Evolutionary conservation across 805 yeast genomes (phyloP).

Genomic region (Nakazawaea wyomingensis): DNA sequence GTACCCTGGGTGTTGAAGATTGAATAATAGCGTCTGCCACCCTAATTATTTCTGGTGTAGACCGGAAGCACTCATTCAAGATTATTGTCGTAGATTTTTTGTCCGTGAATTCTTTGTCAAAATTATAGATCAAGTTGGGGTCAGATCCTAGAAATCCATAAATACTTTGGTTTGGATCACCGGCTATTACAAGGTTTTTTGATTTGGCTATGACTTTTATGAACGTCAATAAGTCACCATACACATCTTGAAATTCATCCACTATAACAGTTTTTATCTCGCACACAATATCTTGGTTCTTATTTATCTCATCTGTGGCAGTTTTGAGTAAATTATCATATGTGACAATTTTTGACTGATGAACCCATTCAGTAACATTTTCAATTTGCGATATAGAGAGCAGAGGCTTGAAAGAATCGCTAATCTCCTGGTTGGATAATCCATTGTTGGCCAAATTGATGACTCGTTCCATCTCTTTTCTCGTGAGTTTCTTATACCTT

Average conservation of each 20-base stretch:
- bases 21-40: constrained; percentile 30
- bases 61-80: constrained; percentile 52
- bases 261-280: constrained; percentile 43
- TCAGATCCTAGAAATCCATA: constrained; percentile 61
- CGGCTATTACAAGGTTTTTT: constrained; percentile 61
- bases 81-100: constrained; percentile 25
- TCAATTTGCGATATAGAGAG: not conserved
- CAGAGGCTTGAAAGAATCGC: not conserved
- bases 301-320: not conserved
- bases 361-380: constrained; percentile 6
- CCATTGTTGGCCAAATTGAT: constrained; percentile 5
- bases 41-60: constrained; percentile 50
- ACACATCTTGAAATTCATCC: constrained; percentile 74
- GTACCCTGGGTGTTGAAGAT: constrained; percentile 13
- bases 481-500: not conserved
- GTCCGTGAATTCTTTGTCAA: constrained; percentile 18
- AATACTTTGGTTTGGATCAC: constrained; percentile 68
- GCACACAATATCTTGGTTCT: constrained; percentile 15
- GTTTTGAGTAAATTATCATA: constrained; percentile 4
- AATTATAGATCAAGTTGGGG: constrained; percentile 25
- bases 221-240: constrained; percentile 42
- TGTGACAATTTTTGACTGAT: constrained; percentile 11
- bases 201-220: constrained; percentile 30
- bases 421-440: not conserved
- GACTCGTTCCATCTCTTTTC: constrained; percentile 7